Base-by-base conservation (phyloP, 139 green algal genomes). In the Eudorina sp. region DNA sequence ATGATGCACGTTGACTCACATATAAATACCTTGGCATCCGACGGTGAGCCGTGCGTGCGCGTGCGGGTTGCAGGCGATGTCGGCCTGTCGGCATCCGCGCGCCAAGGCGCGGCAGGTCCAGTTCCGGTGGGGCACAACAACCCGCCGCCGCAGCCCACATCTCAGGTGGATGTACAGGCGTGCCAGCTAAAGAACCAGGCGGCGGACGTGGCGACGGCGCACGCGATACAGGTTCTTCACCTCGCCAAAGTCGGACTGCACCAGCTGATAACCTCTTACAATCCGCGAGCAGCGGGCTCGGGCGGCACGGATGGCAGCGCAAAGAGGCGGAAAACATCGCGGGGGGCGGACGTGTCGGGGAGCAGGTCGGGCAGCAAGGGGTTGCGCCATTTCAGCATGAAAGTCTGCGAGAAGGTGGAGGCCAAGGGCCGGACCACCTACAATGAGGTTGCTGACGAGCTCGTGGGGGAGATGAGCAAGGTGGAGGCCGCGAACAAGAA, bases 381-480 rank as follows among this genome's bases (percentile, higher is more conserved):
- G 0, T 88, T 98, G 78, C 92, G 96, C 11, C 95, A 98, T 90
- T 98, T 98, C 87, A 95, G 87, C 90, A 95, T 97, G 88, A 95
- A 83, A 58, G 95, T 99, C n/a, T 99, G 97, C 87, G 95, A 98
- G 45, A 97, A 98, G 89, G 97, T 99, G 36, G 93, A 98, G 86
- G 89, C 76, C 70, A 98, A 97, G 90, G 90, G 90, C 16, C 89
- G 85, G 21, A 99, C 97, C 19, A 98, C 94, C 23, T 99, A 99
- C 93, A 98, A 99, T 60, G 96, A 99, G 84, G 97, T 99, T 6
- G 97, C 97, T 4, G 97, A 99, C 79, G 97, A 98, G 92, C 94
- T 99, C 29, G 96, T 99, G 7, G 68, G 60, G n/a, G 89, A 94
- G 90, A 91, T 94, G 72, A 90, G 90, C 58, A 76, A 84, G n/a